Evolutionary conservation across 2,329 filamentous ascomycete species (phyloP).

Genomic region (Aplosporella prunicola): DNA sequence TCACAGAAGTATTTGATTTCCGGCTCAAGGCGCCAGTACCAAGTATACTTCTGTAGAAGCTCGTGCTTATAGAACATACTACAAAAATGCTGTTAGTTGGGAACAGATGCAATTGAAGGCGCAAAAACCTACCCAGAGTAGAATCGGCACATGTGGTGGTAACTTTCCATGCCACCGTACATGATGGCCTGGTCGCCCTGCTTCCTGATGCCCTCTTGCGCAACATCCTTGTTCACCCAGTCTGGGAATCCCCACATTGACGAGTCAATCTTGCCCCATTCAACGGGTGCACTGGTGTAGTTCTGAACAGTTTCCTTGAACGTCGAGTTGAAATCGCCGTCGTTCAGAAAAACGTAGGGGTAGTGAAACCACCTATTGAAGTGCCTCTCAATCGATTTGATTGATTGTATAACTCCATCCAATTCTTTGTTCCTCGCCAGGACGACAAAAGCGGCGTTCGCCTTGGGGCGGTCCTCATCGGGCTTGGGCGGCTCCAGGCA

Average conservation of each 20-base stretch:
- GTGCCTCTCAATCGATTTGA: constrained; percentile 96
- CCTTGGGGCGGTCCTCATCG: constrained; percentile 67
- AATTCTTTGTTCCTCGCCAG: constrained; percentile 93
- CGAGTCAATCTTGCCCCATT: constrained; percentile 87
- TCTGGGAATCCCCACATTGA: constrained; percentile 95
- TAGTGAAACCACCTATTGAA: constrained; percentile 99
- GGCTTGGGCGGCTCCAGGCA: constrained; percentile 75
- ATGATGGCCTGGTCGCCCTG: constrained; percentile 97
- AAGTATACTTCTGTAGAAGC: constrained; percentile 90
- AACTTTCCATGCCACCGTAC: constrained; percentile 98
- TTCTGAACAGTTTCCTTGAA: constrained; percentile 85
- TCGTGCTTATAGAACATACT: constrained; percentile 97
- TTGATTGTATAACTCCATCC: constrained; percentile 88
- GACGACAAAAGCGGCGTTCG: constrained; percentile 92
- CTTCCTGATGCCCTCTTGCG: constrained; percentile 90
- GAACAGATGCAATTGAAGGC: background rate
- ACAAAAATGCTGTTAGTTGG: constrained; percentile 14
- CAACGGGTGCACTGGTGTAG: constrained; percentile 77
- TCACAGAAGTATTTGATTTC: constrained; percentile 99
- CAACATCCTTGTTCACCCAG: constrained; percentile 89
- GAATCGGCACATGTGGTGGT: constrained; percentile 98
- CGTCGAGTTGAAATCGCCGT: constrained; percentile 89
- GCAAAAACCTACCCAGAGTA: constrained; percentile 71
- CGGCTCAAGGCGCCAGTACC: constrained; percentile 98
- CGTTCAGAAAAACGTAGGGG: constrained; percentile 96